Base-by-base conservation (phyloP, 2,329 filamentous ascomycete genomes). In the Aulographum hederae region DNA sequence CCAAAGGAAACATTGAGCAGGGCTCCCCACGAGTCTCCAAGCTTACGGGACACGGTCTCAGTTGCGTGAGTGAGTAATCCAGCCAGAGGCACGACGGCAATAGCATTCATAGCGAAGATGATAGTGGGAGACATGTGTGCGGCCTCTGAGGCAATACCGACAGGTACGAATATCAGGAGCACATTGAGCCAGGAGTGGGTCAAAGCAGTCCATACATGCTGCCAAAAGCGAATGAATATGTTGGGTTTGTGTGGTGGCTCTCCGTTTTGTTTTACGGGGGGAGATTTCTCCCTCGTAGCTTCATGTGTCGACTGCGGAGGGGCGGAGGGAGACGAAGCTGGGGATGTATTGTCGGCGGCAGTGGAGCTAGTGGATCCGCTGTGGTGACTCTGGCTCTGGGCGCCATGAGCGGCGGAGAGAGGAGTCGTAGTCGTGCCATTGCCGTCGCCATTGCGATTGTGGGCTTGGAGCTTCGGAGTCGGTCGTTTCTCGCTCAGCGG, bases 121-220 rank as follows among this genome's bases (percentile, higher is more conserved):
- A 61, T 52, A 13, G 53, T 46, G 5, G 57, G 43, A 30, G 47
- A 53, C 30, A 62, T 38, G 18, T 45, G 39, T 11, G 53, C 50
- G 8, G 51, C 46, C 34, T 76, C 61, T 34, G 73, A 63, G 36
- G 64, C 63, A 44, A 89, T 85, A 43, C 79, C 80, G 32, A 79
- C 62, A 5, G 79, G 80, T 18, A 86, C 79, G 46, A 84, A 84
- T 33, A 85, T 54, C 39, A 86, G 60, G 41, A 86, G 59, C 33
- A 81, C 44, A 49, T 89, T 86, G 57, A 86, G 60, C 68, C 75
- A 82, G 58, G 73, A 82, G 48, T 79, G 70, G 27, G 73, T 65
- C 38, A 85, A 44, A 45, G 60, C 60, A 72, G 70, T 48, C 58
- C 64, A 62, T 33, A 56, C 54, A 41, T 64, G 60, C 21, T 61